phyloP scores from a whole-genome alignment of 345 rosid species.

The Erysimum cheiranthoides region DNA sequence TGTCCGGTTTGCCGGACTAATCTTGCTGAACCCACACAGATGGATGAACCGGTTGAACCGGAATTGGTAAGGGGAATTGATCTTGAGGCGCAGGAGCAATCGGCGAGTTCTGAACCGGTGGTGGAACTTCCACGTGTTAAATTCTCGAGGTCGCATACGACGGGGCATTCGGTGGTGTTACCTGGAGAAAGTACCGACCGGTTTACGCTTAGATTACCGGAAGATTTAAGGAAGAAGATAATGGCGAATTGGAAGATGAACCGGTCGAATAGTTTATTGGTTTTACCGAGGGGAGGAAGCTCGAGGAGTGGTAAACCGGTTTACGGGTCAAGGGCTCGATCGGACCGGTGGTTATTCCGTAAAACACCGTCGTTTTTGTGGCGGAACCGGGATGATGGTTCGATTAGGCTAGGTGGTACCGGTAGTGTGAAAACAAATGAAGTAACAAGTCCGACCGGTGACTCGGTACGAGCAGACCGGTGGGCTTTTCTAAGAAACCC shows the following conservation, averaged over 20 bases:
- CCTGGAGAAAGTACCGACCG: slow-evolving; percentile 87
- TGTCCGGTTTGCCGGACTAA: slow-evolving; percentile 86
- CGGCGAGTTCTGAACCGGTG: slow-evolving; percentile 37
- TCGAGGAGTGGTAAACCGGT: slow-evolving; percentile 51
- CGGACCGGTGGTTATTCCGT: slow-evolving; percentile 45
- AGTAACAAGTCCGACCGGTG: slow-evolving; percentile 33
- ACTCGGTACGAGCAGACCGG: slow-evolving; percentile 56
- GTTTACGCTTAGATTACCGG: slow-evolving; percentile 78
- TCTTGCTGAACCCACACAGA: slow-evolving; percentile 40
- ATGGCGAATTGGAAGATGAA: slow-evolving; percentile 64
- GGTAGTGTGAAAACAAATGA: slow-evolving; percentile 21
- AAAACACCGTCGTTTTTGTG: slow-evolving; percentile 46
- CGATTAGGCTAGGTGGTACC: slow-evolving; percentile 40
- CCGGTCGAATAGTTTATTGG: slow-evolving; percentile 69
- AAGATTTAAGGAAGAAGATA: slow-evolving; percentile 72
- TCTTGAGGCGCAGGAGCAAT: slow-evolving; percentile 31
- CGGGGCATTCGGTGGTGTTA: slow-evolving; percentile 87
- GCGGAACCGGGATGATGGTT: slow-evolving; percentile 45
- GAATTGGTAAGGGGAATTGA: background rate
- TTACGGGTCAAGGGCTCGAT: slow-evolving; percentile 23
- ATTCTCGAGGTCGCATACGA: slow-evolving; percentile 79
- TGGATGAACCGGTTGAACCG: slow-evolving; percentile 30
- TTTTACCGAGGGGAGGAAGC: slow-evolving; percentile 59
- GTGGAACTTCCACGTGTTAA: slow-evolving; percentile 49
- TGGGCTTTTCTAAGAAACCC: slow-evolving; percentile 58